Percentiles rank a stretch among this genome's conserved stretches.
Conservation (phyloP, 768 basidiomycete species). For the Peribolospora kevripleyi region DNA sequence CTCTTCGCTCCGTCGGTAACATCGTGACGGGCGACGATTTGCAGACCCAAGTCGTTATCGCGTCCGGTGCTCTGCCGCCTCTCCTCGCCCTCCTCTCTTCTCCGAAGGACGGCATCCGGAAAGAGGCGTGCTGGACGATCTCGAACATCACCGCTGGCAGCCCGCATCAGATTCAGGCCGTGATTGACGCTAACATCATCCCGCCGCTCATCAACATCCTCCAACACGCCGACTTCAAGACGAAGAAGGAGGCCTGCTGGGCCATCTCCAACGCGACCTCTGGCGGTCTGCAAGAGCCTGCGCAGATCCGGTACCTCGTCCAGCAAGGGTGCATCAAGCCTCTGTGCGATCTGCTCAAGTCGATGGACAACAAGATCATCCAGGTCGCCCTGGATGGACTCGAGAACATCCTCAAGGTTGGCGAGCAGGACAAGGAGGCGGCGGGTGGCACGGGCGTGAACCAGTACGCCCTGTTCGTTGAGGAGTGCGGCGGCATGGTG, state of each 20-base stretch:
- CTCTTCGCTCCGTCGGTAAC: slow-evolving; percentile 92
- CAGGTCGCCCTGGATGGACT: slow-evolving; percentile 84
- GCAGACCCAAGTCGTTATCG: slow-evolving; percentile 96
- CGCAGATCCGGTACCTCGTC: slow-evolving; percentile 93
- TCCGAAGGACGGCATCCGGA: slow-evolving; percentile 94
- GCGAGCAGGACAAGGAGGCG: slow-evolving; percentile 74
- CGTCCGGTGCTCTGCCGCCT: slow-evolving; percentile 86
- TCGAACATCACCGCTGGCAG: slow-evolving; percentile 95
- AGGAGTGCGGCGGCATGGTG: slow-evolving; percentile 97
- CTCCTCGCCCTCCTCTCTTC: slow-evolving; percentile 78
- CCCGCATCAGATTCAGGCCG: slow-evolving; percentile 84
- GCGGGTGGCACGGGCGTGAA: slow-evolving; percentile 61
- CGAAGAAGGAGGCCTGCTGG: slow-evolving; percentile 98
- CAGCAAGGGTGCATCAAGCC: slow-evolving; percentile 97
- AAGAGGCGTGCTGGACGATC: slow-evolving; percentile 99
- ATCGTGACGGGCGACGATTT: slow-evolving; percentile 98
- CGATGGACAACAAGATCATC: slow-evolving; percentile 99
- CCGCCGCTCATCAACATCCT: slow-evolving; percentile 97
- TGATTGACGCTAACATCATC: slow-evolving; percentile 94
- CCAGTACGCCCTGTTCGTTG: slow-evolving; percentile 78
- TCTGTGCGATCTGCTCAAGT: slow-evolving; percentile 77
- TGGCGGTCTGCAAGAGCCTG: slow-evolving; percentile 83
- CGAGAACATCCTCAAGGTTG: slow-evolving; percentile 94
- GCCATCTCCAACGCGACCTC: slow-evolving; percentile 98
- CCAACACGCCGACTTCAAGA: slow-evolving; percentile 94